Evolutionary conservation across 2,329 filamentous ascomycete species (phyloP).

Genomic region (Cyclaneusma minus): DNA sequence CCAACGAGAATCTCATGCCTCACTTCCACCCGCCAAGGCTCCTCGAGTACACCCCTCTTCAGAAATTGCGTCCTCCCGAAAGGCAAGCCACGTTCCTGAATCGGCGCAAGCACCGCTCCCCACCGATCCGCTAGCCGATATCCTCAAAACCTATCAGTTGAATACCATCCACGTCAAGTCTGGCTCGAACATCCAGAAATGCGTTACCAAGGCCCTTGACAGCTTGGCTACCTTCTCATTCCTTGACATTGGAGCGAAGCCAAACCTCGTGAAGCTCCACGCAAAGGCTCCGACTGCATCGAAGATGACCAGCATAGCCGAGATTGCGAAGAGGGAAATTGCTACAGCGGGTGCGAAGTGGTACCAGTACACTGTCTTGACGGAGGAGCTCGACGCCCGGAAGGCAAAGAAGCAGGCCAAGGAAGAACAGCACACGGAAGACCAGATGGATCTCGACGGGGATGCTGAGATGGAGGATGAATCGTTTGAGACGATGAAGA

Average conservation of each 20-base stretch:
- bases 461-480: slow-evolving; percentile 14
- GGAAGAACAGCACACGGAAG: slow-evolving; percentile 23
- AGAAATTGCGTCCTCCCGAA: too few species aligned
- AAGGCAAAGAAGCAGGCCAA: slow-evolving; percentile 2
- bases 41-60: too few species aligned
- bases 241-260: slow-evolving; percentile 14
- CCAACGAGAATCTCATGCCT: too few species aligned
- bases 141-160: too few species aligned
- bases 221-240: slow-evolving; percentile 11
- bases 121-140: too few species aligned
- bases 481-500: slow-evolving; percentile 41
- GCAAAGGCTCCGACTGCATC: slow-evolving; percentile 26
- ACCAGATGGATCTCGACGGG: slow-evolving; percentile 23
- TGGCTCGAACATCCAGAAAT: slow-evolving; percentile 36
- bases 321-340: slow-evolving; percentile 46
- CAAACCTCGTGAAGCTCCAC: slow-evolving; percentile 22
- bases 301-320: slow-evolving; percentile 54
- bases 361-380: slow-evolving; percentile 22
- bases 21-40: too few species aligned
- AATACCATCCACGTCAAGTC: slow-evolving; percentile 39
- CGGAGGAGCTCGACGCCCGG: slow-evolving; percentile 9
- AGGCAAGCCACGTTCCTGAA: too few species aligned
- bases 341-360: slow-evolving; percentile 25
- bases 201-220: slow-evolving; percentile 15
- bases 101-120: too few species aligned